A percentile compares a stretch with the other conserved stretches of the same genome.
phyloP scores from a whole-genome alignment of 768 basidiomycete genomes.

The Hygrophorus russula region DNA sequence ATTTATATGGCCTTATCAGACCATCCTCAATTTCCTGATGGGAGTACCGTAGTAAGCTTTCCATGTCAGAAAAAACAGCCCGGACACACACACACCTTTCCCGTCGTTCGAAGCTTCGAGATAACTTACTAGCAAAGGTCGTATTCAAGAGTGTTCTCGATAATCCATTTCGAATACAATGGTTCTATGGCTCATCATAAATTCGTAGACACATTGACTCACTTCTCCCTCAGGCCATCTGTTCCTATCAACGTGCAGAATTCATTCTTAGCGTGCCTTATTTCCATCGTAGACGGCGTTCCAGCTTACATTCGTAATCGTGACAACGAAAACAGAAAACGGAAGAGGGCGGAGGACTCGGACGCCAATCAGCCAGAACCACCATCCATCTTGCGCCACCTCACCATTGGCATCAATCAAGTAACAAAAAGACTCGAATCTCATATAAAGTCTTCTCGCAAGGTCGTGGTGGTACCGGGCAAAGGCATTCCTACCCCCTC shows the following conservation, averaged over 20 bases:
- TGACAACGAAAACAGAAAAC: conserved; percentile 23
- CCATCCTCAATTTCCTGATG: too few species aligned
- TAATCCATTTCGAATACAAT: conserved; percentile 59
- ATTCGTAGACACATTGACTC: conserved; percentile 4
- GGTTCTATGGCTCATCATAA: conserved; percentile 29
- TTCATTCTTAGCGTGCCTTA: conserved; percentile 36
- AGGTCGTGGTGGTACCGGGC: conserved; percentile 14
- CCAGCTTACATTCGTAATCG: conserved; percentile 29
- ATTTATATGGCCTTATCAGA: too few species aligned
- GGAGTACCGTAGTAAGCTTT: neutral
- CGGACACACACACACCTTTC: conserved; percentile 46
- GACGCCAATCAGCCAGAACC: conserved; percentile 6
- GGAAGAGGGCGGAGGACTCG: conserved; percentile 19
- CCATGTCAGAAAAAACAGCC: conserved; percentile 43
- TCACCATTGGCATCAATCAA: conserved; percentile 65
- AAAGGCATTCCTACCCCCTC: conserved; percentile 4
- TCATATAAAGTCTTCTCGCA: conserved; percentile 29
- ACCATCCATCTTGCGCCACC: conserved; percentile 34
- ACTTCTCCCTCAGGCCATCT: conserved; percentile 38
- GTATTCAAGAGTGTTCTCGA: conserved; percentile 64
- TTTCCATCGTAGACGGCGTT: conserved; percentile 40
- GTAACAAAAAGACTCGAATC: conserved; percentile 66
- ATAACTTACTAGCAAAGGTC: conserved; percentile 41
- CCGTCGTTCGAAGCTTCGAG: conserved; percentile 45
- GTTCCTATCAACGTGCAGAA: conserved; percentile 57